phyloP scores from a whole-genome alignment of 2,329 filamentous ascomycete species.

The Seiridium unicorne region DNA sequence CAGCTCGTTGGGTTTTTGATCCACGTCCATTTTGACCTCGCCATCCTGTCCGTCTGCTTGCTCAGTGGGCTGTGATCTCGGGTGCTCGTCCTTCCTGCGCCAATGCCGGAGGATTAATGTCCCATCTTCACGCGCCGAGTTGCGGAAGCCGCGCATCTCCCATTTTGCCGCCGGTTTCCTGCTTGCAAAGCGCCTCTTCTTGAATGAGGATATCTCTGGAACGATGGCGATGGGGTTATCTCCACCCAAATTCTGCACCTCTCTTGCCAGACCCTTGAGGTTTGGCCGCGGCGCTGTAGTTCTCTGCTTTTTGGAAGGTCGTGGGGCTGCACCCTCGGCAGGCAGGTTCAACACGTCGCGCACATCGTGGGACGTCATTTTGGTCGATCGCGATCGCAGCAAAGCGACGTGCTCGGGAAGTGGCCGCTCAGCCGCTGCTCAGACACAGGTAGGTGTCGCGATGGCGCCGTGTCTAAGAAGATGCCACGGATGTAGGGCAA shows the following conservation, averaged over 20 bases:
- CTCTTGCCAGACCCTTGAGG: constrained; percentile 62
- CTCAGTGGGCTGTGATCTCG: constrained; percentile 7
- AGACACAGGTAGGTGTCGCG: too few species aligned
- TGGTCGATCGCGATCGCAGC: constrained; percentile 16
- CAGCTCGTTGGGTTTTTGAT: constrained; percentile 33
- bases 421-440: too few species aligned
- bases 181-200: constrained; percentile 54
- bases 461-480: too few species aligned
- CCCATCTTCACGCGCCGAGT: constrained; percentile 71
- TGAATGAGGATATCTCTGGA: constrained; percentile 57
- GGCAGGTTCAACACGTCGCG: constrained; percentile 86
- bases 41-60: constrained; percentile 20
- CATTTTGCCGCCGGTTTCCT: constrained; percentile 59
- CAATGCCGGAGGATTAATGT: constrained; percentile 74
- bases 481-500: too few species aligned
- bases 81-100: constrained; percentile 51
- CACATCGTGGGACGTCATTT: constrained; percentile 75
- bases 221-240: constrained; percentile 68
- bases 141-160: constrained; percentile 71
- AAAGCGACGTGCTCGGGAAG: not conserved
- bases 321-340: constrained; percentile 50
- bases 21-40: constrained; percentile 32
- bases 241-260: constrained; percentile 64
- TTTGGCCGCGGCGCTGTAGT: constrained; percentile 57
- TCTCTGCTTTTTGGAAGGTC: constrained; percentile 75